Percentiles rank a stretch among this genome's conserved stretches.
Conservation (phyloP, 768 basidiomycete genomes). For the Suillus occidentalis region DNA sequence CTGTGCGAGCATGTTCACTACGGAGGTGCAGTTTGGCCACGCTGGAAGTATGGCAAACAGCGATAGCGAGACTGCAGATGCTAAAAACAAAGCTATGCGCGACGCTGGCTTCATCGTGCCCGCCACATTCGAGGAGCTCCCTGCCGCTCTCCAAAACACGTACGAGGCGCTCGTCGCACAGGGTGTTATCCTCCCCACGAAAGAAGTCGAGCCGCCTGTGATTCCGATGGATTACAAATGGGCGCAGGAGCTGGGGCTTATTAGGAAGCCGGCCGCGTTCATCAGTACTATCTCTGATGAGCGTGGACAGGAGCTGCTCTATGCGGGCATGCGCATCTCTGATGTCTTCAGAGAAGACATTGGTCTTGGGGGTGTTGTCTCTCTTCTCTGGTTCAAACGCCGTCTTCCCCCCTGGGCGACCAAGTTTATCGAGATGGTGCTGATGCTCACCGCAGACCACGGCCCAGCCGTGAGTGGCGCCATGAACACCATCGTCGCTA, state of each 20-base stretch:
- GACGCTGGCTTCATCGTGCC: constrained; percentile 96
- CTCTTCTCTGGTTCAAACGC: constrained; percentile 97
- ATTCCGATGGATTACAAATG: constrained; percentile 99
- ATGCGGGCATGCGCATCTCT: constrained; percentile 98
- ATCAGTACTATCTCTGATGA: constrained; percentile 99
- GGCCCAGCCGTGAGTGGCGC: constrained; percentile 97
- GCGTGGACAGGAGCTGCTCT: constrained; percentile 96
- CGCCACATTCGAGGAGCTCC: constrained; percentile 96
- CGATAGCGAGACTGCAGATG: constrained; percentile 94
- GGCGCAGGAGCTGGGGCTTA: constrained; percentile 97
- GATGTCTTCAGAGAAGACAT: constrained; percentile 99
- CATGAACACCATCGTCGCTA: constrained; percentile 99
- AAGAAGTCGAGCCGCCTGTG: constrained; percentile 86
- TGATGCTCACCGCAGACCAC: constrained; percentile 99
- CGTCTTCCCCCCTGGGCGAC: constrained; percentile 88
- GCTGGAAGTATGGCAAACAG: constrained; percentile 98
- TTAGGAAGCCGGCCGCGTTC: constrained; percentile 98
- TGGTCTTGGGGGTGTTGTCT: constrained; percentile 95
- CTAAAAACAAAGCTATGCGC: constrained; percentile 84
- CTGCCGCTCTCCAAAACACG: constrained; percentile 63
- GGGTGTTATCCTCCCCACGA: constrained; percentile 67
- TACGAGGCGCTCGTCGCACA: constrained; percentile 77
- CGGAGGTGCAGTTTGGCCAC: constrained; percentile 99
- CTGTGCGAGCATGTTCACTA: constrained; percentile 99
- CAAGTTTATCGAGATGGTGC: constrained; percentile 99